Evolutionary conservation across 768 basidiomycete species (phyloP), one percentile per base, ranked within the genome.

Genomic region (Mycena venus): DNA sequence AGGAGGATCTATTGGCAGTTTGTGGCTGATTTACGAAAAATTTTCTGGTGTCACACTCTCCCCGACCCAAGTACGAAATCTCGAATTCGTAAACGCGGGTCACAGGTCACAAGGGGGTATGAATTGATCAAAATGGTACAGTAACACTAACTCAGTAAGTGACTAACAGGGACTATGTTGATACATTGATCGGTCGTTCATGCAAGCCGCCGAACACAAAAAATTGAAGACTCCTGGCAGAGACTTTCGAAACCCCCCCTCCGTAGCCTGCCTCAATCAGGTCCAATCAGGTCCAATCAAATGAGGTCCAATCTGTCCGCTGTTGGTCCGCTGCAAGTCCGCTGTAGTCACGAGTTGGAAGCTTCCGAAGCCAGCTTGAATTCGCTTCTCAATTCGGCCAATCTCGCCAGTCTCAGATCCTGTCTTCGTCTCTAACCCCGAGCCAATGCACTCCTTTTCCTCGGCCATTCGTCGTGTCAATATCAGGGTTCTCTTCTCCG

Each of bases 391-490:
- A 38, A 38, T 38, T 38, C 36, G 36, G 36, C 36, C 42, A n/a
- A 44, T 32, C 56, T 59, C 32, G 56, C 56, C 56, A 34, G 60
- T 62, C 38, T 62, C 38, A 62, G 60, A 62, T 62, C 60, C 60
- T 62, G 40, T 62, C 60, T 62, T 40, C 23, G 60, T 62, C 60
- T 62, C 38, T 19, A 42, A 62, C 38, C 60, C 60, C 60, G 40
- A 62, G 60, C 60, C 40, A 62, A 62, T 62, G 60, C 60, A 62
- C 60, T 44, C 60, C 60, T 62, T 62, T 62, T 44, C 60, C 59
- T 60, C 59, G 32, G 59, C 59, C 36, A 60, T 60, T 60, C 59
- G 59, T 60, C 59, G 36, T 60, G 34, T 60, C 59, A 40, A 60
- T 60, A 34, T 60, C 59, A 60, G 59, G 59, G 38, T 60, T 60